A percentile compares a stretch with the other conserved stretches of the same genome.
Conservation (phyloP, 1,139 yeast species). For the Saccharomyces hybrid region DNA sequence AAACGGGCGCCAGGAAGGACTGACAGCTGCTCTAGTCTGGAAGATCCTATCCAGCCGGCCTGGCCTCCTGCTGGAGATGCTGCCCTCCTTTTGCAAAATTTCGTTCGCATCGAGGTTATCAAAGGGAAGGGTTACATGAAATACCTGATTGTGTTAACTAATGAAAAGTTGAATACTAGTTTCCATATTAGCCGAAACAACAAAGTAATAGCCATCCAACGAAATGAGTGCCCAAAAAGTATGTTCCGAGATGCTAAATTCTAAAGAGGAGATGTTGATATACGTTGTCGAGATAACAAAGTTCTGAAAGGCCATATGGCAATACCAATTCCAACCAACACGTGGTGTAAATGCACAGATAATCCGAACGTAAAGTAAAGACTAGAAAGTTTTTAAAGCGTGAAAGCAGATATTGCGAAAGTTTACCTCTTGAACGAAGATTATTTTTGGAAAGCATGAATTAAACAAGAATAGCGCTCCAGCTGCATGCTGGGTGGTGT, state of each 20-base stretch:
- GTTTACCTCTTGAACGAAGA: too few relatives aligned
- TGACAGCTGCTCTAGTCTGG: neutral
- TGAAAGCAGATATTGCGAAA: too few relatives aligned
- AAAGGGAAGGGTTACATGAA: neutral
- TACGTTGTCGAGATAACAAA: neutral
- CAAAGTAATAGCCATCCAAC: constrained; percentile 18
- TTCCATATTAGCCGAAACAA: constrained; percentile 5
- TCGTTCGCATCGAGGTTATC: neutral
- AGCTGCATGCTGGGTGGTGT: too few relatives aligned
- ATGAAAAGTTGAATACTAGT: constrained; percentile 3
- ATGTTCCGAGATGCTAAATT: constrained; percentile 13
- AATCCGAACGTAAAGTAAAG: too few relatives aligned
- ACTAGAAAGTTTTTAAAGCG: too few relatives aligned
- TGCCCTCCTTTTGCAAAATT: neutral
- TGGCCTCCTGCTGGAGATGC: neutral
- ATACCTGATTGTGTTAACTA: neutral
- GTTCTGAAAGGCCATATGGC: constrained; percentile 1
- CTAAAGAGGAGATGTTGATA: neutral
- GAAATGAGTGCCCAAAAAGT: constrained; percentile 33
- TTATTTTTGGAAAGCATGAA: too few relatives aligned
- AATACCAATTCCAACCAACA: neutral
- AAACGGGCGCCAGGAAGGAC: too few relatives aligned
- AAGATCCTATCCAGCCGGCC: neutral
- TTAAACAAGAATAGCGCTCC: too few relatives aligned
- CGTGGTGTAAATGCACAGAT: too few relatives aligned